Conservation (phyloP, 495 filamentous ascomycete genomes). For the Rhypophila decipiens region DNA sequence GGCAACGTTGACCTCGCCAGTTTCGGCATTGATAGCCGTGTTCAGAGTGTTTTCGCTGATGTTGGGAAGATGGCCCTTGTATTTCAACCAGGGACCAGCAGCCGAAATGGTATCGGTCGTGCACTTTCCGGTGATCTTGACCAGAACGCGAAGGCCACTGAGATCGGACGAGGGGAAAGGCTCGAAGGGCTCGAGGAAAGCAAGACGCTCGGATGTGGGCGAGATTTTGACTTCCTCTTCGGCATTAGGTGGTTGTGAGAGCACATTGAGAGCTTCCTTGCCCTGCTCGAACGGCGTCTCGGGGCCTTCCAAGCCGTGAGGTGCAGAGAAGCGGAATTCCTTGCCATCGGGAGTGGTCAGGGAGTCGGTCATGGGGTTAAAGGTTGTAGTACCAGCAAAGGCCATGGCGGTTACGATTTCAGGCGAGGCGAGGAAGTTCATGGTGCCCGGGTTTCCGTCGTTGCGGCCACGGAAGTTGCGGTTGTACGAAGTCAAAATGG, state of each 20-base stretch:
- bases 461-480: constrained; percentile 97
- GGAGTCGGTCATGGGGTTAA: constrained; percentile 90
- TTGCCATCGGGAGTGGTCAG: constrained; percentile 75
- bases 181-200: constrained; percentile 83
- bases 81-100: constrained; percentile 95
- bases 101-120: constrained; percentile 98
- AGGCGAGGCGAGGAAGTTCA: constrained; percentile 97
- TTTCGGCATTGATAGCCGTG: constrained; percentile 85
- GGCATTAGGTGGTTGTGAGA: constrained; percentile 61
- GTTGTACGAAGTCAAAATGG: constrained; percentile 96
- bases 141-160: constrained; percentile 67
- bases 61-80: constrained; percentile 97
- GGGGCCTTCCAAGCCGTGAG: constrained; percentile 72
- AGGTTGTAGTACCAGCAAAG: constrained; percentile 86
- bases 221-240: constrained; percentile 64
- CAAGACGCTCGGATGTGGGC: constrained; percentile 80
- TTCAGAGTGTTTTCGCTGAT: constrained; percentile 96
- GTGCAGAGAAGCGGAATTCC: constrained; percentile 80
- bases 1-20: constrained; percentile 83
- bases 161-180: constrained; percentile 76
- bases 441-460: constrained; percentile 89
- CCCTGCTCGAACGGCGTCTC: constrained; percentile 71
- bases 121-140: constrained; percentile 95
- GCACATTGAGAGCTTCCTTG: constrained; percentile 67
- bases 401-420: constrained; percentile 95